Base-by-base conservation (phyloP, 169 alveolate species). In the Cardiosporidium cionae region DNA sequence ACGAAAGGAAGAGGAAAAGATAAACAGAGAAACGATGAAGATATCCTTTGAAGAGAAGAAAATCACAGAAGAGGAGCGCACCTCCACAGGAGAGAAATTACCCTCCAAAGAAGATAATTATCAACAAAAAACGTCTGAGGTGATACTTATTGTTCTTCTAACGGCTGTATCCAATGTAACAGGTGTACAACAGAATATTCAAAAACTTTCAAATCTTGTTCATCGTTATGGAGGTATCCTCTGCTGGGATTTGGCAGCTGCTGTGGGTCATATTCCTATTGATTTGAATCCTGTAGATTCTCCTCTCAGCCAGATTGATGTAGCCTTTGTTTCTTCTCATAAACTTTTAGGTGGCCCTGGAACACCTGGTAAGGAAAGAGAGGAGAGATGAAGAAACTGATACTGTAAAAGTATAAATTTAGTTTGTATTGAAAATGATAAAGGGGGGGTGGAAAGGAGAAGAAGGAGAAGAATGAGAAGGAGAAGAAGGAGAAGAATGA, bases 331-430 rank as follows among this genome's bases (percentile, higher is more conserved):
- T 64, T 89, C 96, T 28, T 94, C 96, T 0, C 97, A 94, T 81
- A 94, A 94, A 80, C 84, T 93, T 29, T 78, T 93, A 23, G 98
- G 98, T 25, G 98, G 97, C 0, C 92, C 95, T 22, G 93, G 90
- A 32, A 83, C 95, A 4, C 88, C 95, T 16, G 78, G 62, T 53
- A 31, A 52, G 73, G 0, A 29, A 32, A 2, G 2, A 29, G 2
- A 25, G 33, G 35, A 23, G 2, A 27, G 65, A n/a, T n/a, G n/a
- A n/a, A n/a, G n/a, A n/a, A n/a, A n/a, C n/a, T n/a, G n/a, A n/a
- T n/a, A n/a, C 27, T 6, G 36, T 33, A 25, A 23, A 23, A n/a
- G n/a, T n/a, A n/a, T n/a, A n/a, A n/a, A n/a, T n/a, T n/a, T n/a
- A n/a, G n/a, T n/a, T n/a, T n/a, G n/a, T n/a, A n/a, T n/a, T n/a